Evolutionary conservation across 1,284 basidiomycete genomes (phyloP), one percentile per base, ranked within the genome.

Genomic region (Ganoderma lucidum): DNA sequence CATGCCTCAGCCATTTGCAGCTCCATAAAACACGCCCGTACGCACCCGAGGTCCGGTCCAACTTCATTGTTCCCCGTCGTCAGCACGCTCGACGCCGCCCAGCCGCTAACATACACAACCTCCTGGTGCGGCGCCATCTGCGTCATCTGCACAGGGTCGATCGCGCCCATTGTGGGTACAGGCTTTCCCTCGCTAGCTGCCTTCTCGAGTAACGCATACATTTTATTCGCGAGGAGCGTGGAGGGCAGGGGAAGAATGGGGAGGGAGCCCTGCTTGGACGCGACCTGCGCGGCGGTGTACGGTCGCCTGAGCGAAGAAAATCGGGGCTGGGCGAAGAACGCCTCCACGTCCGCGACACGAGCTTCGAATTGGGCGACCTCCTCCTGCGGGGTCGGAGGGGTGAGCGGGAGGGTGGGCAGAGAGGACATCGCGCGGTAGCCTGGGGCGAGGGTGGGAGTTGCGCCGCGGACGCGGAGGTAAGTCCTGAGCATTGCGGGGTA

Each of bases 121-220:
- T 99, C 96, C 78, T 98, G 95, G 81, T 96, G 89, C 76, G 89
- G 88, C 9, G 96, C 98, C 96, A 99, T 98, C 82, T 99, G 97
- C 0, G 96, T 96, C 91, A 96, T 95, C 82, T 97, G 96, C 3
- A 96, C 89, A 0, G 96, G 96, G 78, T 97, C 96, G 71, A 97
- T 91, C 17, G 93, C 95, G 45, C 95, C 95, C 88, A 96, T 91
- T 5, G 95, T 96, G 74, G 94, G 93, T 14, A 96, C 86, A 0
- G 95, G 95, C 72, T 84, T 83, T 39, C 88, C 86, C 61, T 87
- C 87, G 48, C 84, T 85, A n/a, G 88, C 87, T 62, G 93, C 91
- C 65, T 88, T 85, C 37, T 85, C 83, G 62, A 97, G 84, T 6
- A 91, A 77, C 19, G 86, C 82, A 77, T 89, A 94, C 17, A 97